Base-by-base conservation (phyloP, 768 basidiomycete genomes). In the Agaricus subrufescens region DNA sequence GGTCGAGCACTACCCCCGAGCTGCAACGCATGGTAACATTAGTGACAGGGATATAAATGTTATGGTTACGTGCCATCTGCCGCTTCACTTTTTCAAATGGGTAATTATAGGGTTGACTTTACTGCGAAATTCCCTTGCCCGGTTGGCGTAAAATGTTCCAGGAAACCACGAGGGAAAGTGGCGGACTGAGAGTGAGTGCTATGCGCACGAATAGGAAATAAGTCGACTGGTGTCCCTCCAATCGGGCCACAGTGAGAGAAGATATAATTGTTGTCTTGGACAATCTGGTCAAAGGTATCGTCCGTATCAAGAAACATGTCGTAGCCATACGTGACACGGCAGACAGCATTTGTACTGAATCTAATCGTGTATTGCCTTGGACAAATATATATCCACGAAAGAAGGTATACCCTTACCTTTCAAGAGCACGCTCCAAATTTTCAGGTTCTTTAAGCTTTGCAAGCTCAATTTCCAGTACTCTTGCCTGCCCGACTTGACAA, bases 1-100 rank as follows among this genome's bases (percentile, higher is more conserved):
- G 69, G 69, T 39, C 67, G 68, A 48, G 70, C 70, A n/a, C 59
- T 63, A 19, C 75, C 77, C 43, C 57, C 29, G 11, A 29, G 3
- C 50, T 52, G 25, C 12, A 9, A 8, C 19, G 26, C 15, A 27
- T 2, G 27, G n/a, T 10, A 12, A 38, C 53, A 58, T 9, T 1
- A 15, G 31, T 31, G 12, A 38, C 10, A 6, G 27, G 37, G 12
- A 9, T 47, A 25, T 45, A 56, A 5, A 29, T 38, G n/a, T 6
- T 27, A 19, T 19, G 19, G 19, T 3, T 26, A 14, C 42, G 52
- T 44, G 59, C 64, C 52, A 62, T 60, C 30, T 64, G 55, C 31
- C 50, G 45, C 26, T 58, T 19, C n/a, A 66, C 59, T 29, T 53
- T 45, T 19, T 47, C 14, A 26, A 61, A 60, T 3, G 65, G 63